Evolutionary conservation across 495 filamentous ascomycete genomes (phyloP), one percentile per base, ranked within the genome.

Genomic region (Aspergillus funiculosus): DNA sequence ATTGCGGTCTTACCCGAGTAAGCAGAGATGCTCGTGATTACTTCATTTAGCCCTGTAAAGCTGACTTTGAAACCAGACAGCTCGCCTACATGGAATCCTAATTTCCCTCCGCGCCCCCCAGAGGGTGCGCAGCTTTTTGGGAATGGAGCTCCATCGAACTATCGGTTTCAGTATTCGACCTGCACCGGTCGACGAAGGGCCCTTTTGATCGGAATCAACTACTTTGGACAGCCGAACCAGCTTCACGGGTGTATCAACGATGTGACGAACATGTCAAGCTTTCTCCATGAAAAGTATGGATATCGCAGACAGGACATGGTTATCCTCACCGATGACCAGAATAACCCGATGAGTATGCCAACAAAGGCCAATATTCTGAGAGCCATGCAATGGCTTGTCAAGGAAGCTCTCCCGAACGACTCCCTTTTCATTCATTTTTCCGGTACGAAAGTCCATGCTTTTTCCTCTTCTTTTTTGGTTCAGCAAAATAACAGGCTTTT

Each of bases 261-360:
- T 64, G 94, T 96, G 37, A 83, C 89, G 61, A 96, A 96, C 60
- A 95, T 98, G 89, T 94, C 88, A 14, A 74, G 71, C 34, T 98
- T 94, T 60, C 76, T 98, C 25, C 82, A 89, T 51, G 75, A 88
- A 48, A 79, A 84, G 43, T 92, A 87, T 56, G 83, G 85, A 3
- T 98, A 97, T 64, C 86, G 87, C 53, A 76, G 92, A 30, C 90
- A 96, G 64, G 92, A 97, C 61, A 98, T 98, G 92, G 92, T 98
- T 22, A 89, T 95, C 51, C 75, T 98, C 51, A 97, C 92, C 22
- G 92, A 98, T 56, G 92, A 98, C 59, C 90, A 95, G 66, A 80
- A 87, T 54, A 91, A 95, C 55, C 87, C 86, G 13, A 90, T 95
- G 85, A 94, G 87, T 63, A 78, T 92, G 53, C 92, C 92, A 8